Base-by-base conservation (phyloP, 1,284 basidiomycete genomes). In the Trichosporon faecale region DNA sequence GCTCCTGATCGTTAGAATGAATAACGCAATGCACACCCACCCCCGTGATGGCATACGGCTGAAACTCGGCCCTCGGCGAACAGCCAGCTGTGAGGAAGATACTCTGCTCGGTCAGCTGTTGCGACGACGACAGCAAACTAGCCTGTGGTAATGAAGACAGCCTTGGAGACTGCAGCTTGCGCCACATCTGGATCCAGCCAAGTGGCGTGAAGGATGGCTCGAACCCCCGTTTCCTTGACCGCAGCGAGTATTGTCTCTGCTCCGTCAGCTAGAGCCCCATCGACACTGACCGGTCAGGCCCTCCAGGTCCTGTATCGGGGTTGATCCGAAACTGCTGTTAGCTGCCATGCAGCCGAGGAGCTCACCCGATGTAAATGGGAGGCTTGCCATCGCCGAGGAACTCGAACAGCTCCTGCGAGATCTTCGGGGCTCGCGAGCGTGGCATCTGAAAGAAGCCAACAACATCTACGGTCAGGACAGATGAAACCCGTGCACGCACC, bases 81-180 rank as follows among this genome's bases (percentile, higher is more conserved):
- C 3, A 91, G 83, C 90, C 90, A 91, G 78, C 91, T 89, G 77
- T 91, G 89, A 0, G 89, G 89, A 0, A 91, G 85, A 70, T 88
- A 88, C 12, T 86, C 88, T 78, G 66, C 21, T 9, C n/a, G 8
- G 21, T 52, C 9, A 52, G 49, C 21, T 9, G 67, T n/a, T 40
- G 60, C 21, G 6, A 2, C 3, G 2, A 12, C 0, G 9, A 31
- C 4, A 25, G 1, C 6, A 0, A 0, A 67, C 76, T 29, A n/a
- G 77, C 80, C 79, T 64, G 77, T 75, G 14, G 90, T 84, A 46
- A 89, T 88, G 79, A 88, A 88, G 14, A 90, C 84, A 70, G 88
- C 85, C 0, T 85, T 75, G 2, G 88, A 86, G 12, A 88, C 80
- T 23, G 82, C 74, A 11, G 81, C 77, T 8, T 7, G 6, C 2